Percentiles rank a stretch among this genome's conserved stretches.
These are phyloP conservation scores for Gardenia jasminoides DNA, from an alignment of 257 asterid species.

Conservation along the genomic window DNA sequence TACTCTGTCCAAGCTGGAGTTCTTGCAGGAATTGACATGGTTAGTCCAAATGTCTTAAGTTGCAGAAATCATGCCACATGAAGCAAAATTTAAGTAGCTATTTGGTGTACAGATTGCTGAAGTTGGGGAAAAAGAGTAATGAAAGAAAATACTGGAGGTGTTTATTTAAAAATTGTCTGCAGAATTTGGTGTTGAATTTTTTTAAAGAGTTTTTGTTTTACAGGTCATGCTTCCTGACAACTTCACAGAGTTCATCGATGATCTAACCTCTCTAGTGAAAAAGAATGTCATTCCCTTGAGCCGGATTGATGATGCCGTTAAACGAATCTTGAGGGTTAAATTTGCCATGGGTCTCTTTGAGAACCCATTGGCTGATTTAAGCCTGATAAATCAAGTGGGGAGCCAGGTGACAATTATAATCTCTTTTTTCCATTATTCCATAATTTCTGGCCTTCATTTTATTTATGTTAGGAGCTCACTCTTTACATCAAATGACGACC, in stretches of 20 bases:
- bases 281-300: constrained; percentile 37
- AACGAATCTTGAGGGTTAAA: constrained; percentile 45
- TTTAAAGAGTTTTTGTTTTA: background rate
- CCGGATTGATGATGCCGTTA: constrained; percentile 49
- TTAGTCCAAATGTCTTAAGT: constrained; percentile 23
- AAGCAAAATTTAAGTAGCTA: background rate
- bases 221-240: constrained; percentile 48
- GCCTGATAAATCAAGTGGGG: constrained; percentile 37
- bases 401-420: constrained; percentile 26
- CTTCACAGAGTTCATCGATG: constrained; percentile 31
- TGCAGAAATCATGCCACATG: constrained; percentile 18
- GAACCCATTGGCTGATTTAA: constrained; percentile 42
- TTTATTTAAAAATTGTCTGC: background rate
- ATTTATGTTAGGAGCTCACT: background rate
- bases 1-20: constrained; percentile 81
- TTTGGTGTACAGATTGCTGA: background rate
- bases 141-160: background rate
- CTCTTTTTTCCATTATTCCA: background rate
- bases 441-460: background rate
- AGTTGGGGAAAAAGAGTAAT: background rate
- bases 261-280: constrained; percentile 33
- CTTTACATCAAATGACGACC: constrained; percentile 11
- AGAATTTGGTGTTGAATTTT: background rate
- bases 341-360: constrained; percentile 45
- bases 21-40: constrained; percentile 88